Percentiles rank a stretch among this genome's conserved stretches.
Conservation (phyloP, 106 monocot species). For the Ottelia alismoides region DNA sequence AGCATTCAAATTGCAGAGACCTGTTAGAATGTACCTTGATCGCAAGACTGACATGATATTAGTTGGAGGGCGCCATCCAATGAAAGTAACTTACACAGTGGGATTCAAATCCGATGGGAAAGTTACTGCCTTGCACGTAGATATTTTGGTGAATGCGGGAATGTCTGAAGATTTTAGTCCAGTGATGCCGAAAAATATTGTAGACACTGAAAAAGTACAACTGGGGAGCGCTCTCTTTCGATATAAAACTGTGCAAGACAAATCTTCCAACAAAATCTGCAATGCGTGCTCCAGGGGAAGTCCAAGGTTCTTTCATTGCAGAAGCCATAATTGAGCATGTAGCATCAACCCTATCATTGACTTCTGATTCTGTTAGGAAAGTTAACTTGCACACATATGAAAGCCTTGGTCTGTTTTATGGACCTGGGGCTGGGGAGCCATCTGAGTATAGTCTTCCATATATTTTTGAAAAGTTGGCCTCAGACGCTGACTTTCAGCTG, state of each 20-base stretch:
- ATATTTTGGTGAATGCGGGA: conserved; percentile 67
- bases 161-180: conserved; percentile 43
- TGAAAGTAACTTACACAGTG: conserved; percentile 59
- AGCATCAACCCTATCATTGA: conserved; percentile 31
- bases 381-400: conserved; percentile 59
- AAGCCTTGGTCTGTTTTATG: conserved; percentile 38
- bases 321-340: conserved; percentile 80
- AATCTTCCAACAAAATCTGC: conserved; percentile 53
- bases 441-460: conserved; percentile 42
- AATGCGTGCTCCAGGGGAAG: conserved; percentile 73
- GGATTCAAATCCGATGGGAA: conserved; percentile 69
- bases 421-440: conserved; percentile 28
- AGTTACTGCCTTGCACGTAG: conserved; percentile 62
- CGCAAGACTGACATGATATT: conserved; percentile 90
- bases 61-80: conserved; percentile 74
- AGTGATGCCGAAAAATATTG: conserved; percentile 28
- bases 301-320: conserved; percentile 72
- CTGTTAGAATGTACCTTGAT: conserved; percentile 76
- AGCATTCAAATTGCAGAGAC: conserved; percentile 53
- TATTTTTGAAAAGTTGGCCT: conserved; percentile 24
- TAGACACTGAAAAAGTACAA: conserved; percentile 64
- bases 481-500: conserved; percentile 13
- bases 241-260: conserved; percentile 64
- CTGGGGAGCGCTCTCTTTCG: conserved; percentile 67
- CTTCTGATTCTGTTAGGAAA: conserved; percentile 32